Evolutionary conservation across 371 early-diverging fungal genomes (phyloP).

Genomic region (Mucor plumbeus): DNA sequence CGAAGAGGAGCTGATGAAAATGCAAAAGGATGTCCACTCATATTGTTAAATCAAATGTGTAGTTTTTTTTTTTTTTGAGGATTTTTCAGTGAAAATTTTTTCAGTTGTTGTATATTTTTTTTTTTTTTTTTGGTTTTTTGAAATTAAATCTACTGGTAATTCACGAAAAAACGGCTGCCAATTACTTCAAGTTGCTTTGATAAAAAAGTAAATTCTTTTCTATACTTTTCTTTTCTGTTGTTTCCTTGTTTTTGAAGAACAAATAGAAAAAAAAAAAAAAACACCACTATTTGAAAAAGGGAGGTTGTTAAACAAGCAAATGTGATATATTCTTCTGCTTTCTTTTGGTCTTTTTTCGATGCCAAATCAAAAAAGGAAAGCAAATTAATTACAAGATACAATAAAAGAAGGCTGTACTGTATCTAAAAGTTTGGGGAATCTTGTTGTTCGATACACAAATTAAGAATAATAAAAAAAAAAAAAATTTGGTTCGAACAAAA

Average conservation of each 20-base stretch:
- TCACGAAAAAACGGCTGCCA: neutral
- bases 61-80: neutral
- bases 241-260: too few relatives aligned
- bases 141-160: too few relatives aligned
- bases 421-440: conserved; percentile 13
- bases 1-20: conserved; percentile 92
- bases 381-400: neutral
- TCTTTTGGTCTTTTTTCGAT: neutral
- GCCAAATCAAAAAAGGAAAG: neutral
- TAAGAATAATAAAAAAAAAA: conserved; percentile 15
- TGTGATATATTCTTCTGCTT: neutral
- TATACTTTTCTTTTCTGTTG: too few relatives aligned
- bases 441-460: conserved; percentile 24
- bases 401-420: conserved; percentile 1
- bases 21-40: conserved; percentile 70
- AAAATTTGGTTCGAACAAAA: conserved; percentile 22
- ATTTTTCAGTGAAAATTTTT: conserved; percentile 7
- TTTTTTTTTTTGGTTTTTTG: neutral
- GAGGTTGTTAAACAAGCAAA: too few relatives aligned
- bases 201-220: too few relatives aligned
- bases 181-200: too few relatives aligned
- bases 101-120: neutral
- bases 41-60: conserved; percentile 21
- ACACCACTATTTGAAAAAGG: too few relatives aligned
- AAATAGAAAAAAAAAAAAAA: too few relatives aligned